Evolutionary conservation across 1,284 basidiomycete species (phyloP), one percentile per base, ranked within the genome.

Genomic region (Fomitopsis palustris): DNA sequence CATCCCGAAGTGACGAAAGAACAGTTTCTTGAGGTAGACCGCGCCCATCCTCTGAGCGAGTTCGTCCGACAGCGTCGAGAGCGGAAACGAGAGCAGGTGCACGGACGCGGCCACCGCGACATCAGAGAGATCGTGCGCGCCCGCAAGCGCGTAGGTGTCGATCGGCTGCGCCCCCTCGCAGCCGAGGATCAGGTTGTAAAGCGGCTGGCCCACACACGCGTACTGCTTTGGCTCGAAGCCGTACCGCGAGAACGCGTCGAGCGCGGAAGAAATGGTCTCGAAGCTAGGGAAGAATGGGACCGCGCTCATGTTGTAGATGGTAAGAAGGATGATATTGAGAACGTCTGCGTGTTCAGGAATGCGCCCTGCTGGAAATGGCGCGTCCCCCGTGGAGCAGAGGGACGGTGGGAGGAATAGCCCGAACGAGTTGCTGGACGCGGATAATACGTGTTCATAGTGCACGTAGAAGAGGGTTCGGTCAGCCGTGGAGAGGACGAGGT

Each of bases 81-180:
- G 62, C 21, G 67, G 57, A 43, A 67, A 66, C 14, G 70, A 65
- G 4, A 77, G 67, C n/a, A 76, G 73, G 55, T 72, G 69, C 1
- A 67, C 54, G 25, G 74, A 76, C n/a, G 68, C 62, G 12, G 68
- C 60, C 5, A 72, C 67, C 1, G 77, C 76, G 41, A 75, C 65
- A 6, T 65, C 64, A 23, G 72, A 64, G 10, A 77, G 66, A 47
- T 63, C 61, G 56, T 72, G 63, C 42, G 67, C 47, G 2, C 68
- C 74, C 0, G 77, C 75, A 21, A 75, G 58, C 0, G 74, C 67
- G 65, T 74, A 78, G 17, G 73, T 66, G 10, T 75, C 65, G n/a
- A 77, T 63, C 14, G 74, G 71, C 1, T 63, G 56, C 3, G 55
- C 37, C 0, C 70, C 69, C 0, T 73, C 73, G 17, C 67, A 65